phyloP scores from a whole-genome alignment of 2,329 filamentous ascomycete species.

The Phoma herbarum region DNA sequence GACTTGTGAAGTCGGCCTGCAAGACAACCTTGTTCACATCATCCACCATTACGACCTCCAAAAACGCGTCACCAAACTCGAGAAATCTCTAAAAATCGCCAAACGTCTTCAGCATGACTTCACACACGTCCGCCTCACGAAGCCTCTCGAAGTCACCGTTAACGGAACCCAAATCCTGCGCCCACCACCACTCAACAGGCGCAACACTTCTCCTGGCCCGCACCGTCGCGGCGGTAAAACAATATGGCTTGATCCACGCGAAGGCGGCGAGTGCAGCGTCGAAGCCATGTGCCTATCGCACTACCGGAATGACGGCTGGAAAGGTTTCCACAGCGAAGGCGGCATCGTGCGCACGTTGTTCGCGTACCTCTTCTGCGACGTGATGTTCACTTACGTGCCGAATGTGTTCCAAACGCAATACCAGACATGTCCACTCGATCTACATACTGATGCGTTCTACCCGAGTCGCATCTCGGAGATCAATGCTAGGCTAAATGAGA shows the following conservation, averaged over 20 bases:
- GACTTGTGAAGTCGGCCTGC: constrained; percentile 86
- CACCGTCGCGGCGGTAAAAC: constrained; percentile 71
- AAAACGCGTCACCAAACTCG: constrained; percentile 90
- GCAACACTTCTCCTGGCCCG: constrained; percentile 41
- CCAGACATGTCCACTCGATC: constrained; percentile 90
- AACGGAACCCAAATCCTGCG: constrained; percentile 80
- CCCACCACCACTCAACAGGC: constrained; percentile 48
- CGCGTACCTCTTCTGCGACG: constrained; percentile 88
- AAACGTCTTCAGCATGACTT: constrained; percentile 93
- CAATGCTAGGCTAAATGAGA: constrained; percentile 83
- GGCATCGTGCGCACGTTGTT: constrained; percentile 88
- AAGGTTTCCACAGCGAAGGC: constrained; percentile 93
- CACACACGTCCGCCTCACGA: constrained; percentile 79
- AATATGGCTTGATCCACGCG: constrained; percentile 82
- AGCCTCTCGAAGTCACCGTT: constrained; percentile 77
- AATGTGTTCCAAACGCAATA: constrained; percentile 97
- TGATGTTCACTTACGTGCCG: constrained; percentile 90
- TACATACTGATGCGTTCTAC: constrained; percentile 94
- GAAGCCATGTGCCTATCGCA: constrained; percentile 92
- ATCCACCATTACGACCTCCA: constrained; percentile 95
- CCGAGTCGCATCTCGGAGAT: constrained; percentile 86
- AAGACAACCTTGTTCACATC: constrained; percentile 88
- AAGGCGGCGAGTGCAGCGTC: constrained; percentile 80
- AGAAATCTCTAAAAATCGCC: constrained; percentile 82
- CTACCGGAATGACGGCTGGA: constrained; percentile 86